A percentile compares a stretch with the other conserved stretches of the same genome.
Conservation (phyloP, 345 rosid genomes). For the Limnanthes douglasii region DNA sequence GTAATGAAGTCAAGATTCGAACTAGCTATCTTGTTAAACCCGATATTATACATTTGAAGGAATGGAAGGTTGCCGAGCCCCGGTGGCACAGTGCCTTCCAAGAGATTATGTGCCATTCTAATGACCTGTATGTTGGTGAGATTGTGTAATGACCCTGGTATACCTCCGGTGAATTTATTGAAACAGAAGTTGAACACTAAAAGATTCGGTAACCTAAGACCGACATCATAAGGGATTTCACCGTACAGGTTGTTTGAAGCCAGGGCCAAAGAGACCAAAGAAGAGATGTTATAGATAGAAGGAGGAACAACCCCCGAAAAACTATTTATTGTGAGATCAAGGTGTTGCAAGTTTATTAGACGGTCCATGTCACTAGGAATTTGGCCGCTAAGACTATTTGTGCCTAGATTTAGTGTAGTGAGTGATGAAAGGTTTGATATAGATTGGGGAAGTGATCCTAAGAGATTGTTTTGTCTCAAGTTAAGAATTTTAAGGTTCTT, state of each 20-base stretch:
- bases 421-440: conserved; percentile 28
- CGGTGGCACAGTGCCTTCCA: conserved; percentile 23
- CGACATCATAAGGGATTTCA: conserved; percentile 18
- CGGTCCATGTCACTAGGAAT: conserved; percentile 22
- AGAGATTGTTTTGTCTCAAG: conserved; percentile 23
- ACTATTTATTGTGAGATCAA: conserved; percentile 28
- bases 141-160: conserved; percentile 30
- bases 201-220: conserved; percentile 28
- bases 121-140: conserved; percentile 22
- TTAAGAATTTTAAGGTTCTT: conserved; percentile 17
- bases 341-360: conserved; percentile 14
- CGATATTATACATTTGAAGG: conserved; percentile 22
- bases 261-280: conserved; percentile 19
- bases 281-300: conserved; percentile 27
- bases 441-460: conserved; percentile 24
- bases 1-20: conserved; percentile 19
- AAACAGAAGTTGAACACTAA: conserved; percentile 19
- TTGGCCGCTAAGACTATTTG: conserved; percentile 23
- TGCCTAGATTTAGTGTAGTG: conserved; percentile 18
- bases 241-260: conserved; percentile 32
- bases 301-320: conserved; percentile 20
- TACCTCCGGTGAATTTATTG: conserved; percentile 24
- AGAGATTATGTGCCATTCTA: conserved; percentile 16
- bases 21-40: conserved; percentile 17
- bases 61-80: conserved; percentile 22